Percentiles rank a stretch among this genome's conserved stretches.
Evolutionary conservation across 345 rosid genomes (phyloP).

Genomic region (Rhodamnia argentea): DNA sequence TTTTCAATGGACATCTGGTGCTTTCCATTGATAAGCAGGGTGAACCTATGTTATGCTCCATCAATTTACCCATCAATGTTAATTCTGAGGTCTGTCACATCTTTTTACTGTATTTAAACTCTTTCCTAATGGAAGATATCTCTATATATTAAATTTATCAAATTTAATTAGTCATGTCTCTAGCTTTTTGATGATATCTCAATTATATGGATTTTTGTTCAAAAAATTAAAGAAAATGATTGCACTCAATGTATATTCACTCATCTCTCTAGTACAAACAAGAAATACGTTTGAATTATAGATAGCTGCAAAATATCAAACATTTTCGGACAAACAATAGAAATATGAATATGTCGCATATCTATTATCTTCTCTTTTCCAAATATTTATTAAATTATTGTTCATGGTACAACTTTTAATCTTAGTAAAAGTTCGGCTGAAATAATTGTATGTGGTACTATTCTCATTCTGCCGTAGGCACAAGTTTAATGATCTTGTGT

Average conservation of each 20-base stretch:
- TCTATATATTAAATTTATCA: not conserved
- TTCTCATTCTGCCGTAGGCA: not conserved
- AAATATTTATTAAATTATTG: not conserved
- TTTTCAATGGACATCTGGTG: constrained; percentile 66
- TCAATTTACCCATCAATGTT: constrained; percentile 47
- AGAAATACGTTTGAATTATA: not conserved
- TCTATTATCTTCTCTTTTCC: not conserved
- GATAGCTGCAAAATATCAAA: not conserved
- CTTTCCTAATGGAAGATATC: not conserved
- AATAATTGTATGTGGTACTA: not conserved
- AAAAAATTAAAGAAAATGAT: not conserved
- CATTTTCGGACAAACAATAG: not conserved
- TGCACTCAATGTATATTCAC: not conserved
- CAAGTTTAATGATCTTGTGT: not conserved
- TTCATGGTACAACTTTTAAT: not conserved
- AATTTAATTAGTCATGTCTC: not conserved
- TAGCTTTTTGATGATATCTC: not conserved
- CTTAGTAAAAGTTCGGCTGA: not conserved
- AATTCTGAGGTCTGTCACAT: constrained; percentile 28
- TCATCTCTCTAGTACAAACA: not conserved
- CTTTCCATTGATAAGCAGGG: constrained; percentile 48
- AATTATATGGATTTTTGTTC: not conserved
- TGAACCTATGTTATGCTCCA: constrained; percentile 54
- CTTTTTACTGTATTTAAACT: not conserved
- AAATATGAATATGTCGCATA: not conserved